Percentiles rank a stretch among this genome's conserved stretches.
phyloP scores from a whole-genome alignment of 2,329 filamentous ascomycete species.

The Dothiorella sarmentorum region DNA sequence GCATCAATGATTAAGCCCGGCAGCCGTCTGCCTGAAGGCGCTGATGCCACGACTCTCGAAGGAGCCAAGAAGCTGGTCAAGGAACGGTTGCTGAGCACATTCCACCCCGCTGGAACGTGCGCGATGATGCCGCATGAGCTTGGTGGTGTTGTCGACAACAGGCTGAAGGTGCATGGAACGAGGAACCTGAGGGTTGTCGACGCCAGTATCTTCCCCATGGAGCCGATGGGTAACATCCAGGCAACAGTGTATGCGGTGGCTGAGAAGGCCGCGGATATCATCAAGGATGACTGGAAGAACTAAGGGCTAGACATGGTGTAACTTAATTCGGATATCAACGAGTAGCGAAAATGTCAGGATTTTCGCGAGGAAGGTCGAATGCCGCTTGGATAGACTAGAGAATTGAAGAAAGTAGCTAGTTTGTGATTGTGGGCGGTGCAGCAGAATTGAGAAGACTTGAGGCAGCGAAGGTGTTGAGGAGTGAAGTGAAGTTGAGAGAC shows the following conservation, averaged over 20 bases:
- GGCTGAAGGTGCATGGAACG: slow-evolving; percentile 28
- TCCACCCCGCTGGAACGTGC: slow-evolving; percentile 31
- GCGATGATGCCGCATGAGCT: slow-evolving; percentile 28
- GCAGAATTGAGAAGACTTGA: too few species aligned
- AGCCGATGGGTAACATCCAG: slow-evolving; percentile 16
- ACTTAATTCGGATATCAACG: not conserved
- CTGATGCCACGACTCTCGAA: slow-evolving; percentile 1
- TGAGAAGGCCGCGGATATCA: slow-evolving; percentile 28
- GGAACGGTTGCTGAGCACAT: slow-evolving; percentile 30
- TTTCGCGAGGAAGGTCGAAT: not conserved
- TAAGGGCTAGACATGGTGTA: not conserved
- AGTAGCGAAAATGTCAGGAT: not conserved
- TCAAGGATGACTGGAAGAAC: slow-evolving; percentile 21
- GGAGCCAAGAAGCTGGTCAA: slow-evolving; percentile 22
- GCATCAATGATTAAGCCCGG: slow-evolving; percentile 31
- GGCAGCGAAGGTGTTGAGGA: too few species aligned
- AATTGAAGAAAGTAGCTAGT: too few species aligned
- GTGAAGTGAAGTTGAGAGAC: too few species aligned
- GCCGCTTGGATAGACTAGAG: too few species aligned
- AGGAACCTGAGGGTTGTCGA: slow-evolving; percentile 19
- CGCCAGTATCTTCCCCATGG: slow-evolving; percentile 19
- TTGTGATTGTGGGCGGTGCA: too few species aligned
- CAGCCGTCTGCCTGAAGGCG: slow-evolving; percentile 20
- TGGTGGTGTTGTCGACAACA: slow-evolving; percentile 29
- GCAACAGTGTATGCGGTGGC: slow-evolving; percentile 13